Evolutionary conservation across 139 green algal species (phyloP), one percentile per base, ranked within the genome.

Genomic region (Eudorina sp.): DNA sequence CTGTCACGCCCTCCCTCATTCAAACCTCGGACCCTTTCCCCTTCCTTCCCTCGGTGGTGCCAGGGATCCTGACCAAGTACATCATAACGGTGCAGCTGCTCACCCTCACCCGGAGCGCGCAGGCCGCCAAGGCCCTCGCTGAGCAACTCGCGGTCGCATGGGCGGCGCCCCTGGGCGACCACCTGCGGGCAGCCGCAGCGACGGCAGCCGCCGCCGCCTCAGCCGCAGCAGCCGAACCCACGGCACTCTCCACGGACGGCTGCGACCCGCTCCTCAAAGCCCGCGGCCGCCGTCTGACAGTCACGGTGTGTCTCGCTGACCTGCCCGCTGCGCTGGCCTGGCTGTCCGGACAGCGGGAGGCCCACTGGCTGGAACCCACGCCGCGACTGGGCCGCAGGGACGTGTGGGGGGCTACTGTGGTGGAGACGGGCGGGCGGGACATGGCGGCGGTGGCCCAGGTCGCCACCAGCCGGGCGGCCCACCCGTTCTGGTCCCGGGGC

Each of bases 401-500:
- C 14, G 45, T 94, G 48, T 87, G 90, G 55, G 80, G 60, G 9
- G 95, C 95, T 89, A 58, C 66, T 11, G 55, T 92, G 29, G 92
- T 89, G 43, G 90, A 89, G 38, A 74, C 72, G 48, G 94, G 80
- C 21, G 60, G 43, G 11, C 7, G 0, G 5, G 60, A 46, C 11
- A 14, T 34, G 48, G 43, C 6, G 51, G 23, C 48, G 2, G 41
- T 16, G 9, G 16, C 46, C 23, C 36, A 21, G 23, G 46, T 21
- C 5, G 8, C 78, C 21, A 21, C 40, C 40, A 29, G 40, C 55
- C 13, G 34, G 29, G 89, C 41, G 0, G 58, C 90, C 55, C 94
- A 97, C 81, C 90, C 88, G 3, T 53, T 98, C 3, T 99, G 95
- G 96, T 79, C 82, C 0, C 93, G 91, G 0, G 97, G 97, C 27